These are phyloP conservation scores for Carallia pectinifolia DNA, from an alignment of 345 rosid genomes.

Conservation along the genomic window DNA sequence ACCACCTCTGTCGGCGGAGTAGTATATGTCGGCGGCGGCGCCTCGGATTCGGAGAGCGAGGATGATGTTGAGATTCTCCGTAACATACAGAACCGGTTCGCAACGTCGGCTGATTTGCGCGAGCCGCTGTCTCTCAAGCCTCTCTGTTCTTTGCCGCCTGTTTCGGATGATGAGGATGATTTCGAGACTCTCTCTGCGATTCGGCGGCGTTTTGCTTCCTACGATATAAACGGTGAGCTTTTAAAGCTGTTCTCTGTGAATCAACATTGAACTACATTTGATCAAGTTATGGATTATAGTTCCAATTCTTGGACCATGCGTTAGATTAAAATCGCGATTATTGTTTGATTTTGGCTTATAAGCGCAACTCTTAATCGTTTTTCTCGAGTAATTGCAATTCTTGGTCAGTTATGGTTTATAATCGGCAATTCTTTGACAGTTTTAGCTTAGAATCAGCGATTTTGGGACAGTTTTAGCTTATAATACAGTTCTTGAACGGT, in stretches of 20 bases:
- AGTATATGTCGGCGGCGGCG: constrained; percentile 1
- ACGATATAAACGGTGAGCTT: constrained; percentile 43
- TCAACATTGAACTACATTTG: not conserved
- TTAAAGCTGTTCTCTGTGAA: not conserved
- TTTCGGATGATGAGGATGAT: constrained; percentile 55
- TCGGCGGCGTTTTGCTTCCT: constrained; percentile 65
- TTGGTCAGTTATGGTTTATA: too few species aligned
- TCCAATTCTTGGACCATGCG: not conserved
- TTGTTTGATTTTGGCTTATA: too few species aligned
- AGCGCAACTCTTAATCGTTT: too few species aligned
- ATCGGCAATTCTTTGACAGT: too few species aligned
- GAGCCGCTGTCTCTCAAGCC: constrained; percentile 40
- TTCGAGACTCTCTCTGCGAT: constrained; percentile 70
- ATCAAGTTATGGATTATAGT: not conserved
- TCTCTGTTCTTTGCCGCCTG: constrained; percentile 32
- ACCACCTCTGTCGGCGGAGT: not conserved
- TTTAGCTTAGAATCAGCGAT: too few species aligned
- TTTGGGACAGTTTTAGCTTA: too few species aligned
- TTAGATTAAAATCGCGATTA: too few species aligned
- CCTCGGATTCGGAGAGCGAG: constrained; percentile 39
- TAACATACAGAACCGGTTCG: constrained; percentile 47
- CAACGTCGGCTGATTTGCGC: constrained; percentile 29
- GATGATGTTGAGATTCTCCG: constrained; percentile 63
- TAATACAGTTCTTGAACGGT: too few species aligned
- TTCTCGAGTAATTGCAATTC: too few species aligned